Percentiles rank a stretch among this genome's conserved stretches.
These are phyloP conservation scores for Trifolium fragiferum DNA, from an alignment of 306 rosid species.

Conservation along the genomic window DNA sequence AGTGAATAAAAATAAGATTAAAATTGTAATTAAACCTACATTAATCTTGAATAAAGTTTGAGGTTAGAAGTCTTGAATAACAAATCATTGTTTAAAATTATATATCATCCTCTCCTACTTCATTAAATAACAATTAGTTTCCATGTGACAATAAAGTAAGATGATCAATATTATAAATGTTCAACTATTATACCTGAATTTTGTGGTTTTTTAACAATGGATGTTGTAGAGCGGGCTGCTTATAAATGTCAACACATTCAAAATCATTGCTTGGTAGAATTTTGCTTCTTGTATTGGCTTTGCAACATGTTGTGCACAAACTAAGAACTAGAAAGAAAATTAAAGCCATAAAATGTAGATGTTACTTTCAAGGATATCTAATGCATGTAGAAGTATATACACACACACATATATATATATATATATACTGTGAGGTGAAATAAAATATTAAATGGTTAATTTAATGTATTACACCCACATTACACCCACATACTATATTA, in stretches of 20 bases:
- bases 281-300: background rate
- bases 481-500: no score
- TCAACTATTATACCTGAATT: constrained; percentile 5
- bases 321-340: background rate
- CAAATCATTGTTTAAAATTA: no score
- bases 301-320: background rate
- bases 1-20: no score
- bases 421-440: no score
- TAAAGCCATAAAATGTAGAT: background rate
- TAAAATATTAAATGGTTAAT: no score
- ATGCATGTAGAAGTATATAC: background rate
- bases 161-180: background rate
- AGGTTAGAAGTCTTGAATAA: background rate
- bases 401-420: no score
- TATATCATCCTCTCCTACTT: no score
- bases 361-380: background rate
- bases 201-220: constrained; percentile 23
- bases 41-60: background rate
- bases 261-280: background rate
- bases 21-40: no score
- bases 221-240: constrained; percentile 13
- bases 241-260: constrained; percentile 15
- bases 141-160: no score
- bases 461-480: no score
- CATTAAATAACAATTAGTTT: no score